Evolutionary conservation across 768 basidiomycete species (phyloP).

Genomic region (Mycena floridula): DNA sequence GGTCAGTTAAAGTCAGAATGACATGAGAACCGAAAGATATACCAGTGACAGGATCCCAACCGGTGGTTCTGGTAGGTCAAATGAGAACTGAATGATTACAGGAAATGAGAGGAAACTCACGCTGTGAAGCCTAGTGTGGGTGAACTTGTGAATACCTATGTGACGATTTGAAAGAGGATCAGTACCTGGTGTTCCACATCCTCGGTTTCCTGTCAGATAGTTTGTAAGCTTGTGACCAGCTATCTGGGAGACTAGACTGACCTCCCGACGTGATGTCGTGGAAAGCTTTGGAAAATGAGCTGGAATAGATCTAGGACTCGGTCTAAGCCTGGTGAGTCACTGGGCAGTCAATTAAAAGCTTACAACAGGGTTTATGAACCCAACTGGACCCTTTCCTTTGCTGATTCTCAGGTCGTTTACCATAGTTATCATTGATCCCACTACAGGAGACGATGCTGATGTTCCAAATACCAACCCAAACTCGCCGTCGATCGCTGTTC

Average conservation of each 20-base stretch:
- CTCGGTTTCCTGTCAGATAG: too few species aligned
- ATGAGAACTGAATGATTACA: not conserved
- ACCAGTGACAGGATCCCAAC: constrained; percentile 39
- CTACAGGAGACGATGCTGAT: constrained; percentile 41
- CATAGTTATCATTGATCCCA: constrained; percentile 43
- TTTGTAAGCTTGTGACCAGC: too few species aligned
- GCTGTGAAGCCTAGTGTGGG: constrained; percentile 32
- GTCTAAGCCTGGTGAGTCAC: constrained; percentile 12
- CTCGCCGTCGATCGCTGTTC: constrained; percentile 28
- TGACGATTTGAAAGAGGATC: not conserved
- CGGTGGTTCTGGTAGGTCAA: constrained; percentile 20
- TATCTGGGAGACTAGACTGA: too few species aligned
- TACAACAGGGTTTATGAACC: constrained; percentile 44
- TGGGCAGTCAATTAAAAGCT: constrained; percentile 3
- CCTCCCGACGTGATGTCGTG: constrained; percentile 36
- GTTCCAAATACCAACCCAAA: constrained; percentile 41
- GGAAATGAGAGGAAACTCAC: constrained; percentile 13
- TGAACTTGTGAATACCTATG: not conserved
- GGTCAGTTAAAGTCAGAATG: not conserved
- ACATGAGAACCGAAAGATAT: not conserved
- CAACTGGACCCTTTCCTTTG: constrained; percentile 34
- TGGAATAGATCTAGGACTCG: constrained; percentile 29
- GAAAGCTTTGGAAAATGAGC: constrained; percentile 24
- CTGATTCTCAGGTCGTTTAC: constrained; percentile 48
- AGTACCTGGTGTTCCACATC: constrained; percentile 22